phyloP scores from a whole-genome alignment of 345 rosid species.

The Brassica cretica region DNA sequence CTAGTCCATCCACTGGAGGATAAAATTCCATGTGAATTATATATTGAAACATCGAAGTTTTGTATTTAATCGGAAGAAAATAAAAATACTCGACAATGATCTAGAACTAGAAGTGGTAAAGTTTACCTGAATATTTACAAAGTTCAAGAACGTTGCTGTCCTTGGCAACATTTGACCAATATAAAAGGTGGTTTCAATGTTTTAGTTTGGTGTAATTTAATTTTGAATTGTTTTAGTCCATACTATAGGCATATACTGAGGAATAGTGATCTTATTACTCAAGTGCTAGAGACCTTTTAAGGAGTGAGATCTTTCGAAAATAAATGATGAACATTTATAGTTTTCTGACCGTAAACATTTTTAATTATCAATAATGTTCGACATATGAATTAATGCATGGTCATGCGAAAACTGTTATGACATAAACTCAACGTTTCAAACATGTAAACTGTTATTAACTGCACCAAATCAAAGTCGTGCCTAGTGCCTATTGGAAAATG shows the following conservation, averaged over 20 bases:
- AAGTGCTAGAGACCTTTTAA: background rate
- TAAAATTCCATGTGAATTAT: background rate
- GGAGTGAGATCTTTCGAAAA: background rate
- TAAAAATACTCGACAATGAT: background rate
- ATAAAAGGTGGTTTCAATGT: conserved; percentile 12
- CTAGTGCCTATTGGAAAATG: too few relatives aligned
- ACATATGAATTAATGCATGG: background rate
- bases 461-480: too few relatives aligned
- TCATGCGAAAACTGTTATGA: background rate
- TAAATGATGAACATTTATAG: background rate
- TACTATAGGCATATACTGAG: background rate
- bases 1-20: background rate
- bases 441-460: background rate
- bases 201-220: background rate
- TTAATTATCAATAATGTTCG: too few relatives aligned
- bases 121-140: conserved; percentile 10
- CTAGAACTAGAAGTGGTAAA: conserved; percentile 4
- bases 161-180: conserved; percentile 23
- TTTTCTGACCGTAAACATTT: background rate
- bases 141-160: conserved; percentile 17
- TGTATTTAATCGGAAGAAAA: too few relatives aligned
- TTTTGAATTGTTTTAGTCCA: conserved; percentile 1
- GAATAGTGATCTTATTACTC: background rate
- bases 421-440: background rate
- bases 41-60: background rate